phyloP scores from a whole-genome alignment of 1,284 basidiomycete species.

The Pseudozyma pruni region DNA sequence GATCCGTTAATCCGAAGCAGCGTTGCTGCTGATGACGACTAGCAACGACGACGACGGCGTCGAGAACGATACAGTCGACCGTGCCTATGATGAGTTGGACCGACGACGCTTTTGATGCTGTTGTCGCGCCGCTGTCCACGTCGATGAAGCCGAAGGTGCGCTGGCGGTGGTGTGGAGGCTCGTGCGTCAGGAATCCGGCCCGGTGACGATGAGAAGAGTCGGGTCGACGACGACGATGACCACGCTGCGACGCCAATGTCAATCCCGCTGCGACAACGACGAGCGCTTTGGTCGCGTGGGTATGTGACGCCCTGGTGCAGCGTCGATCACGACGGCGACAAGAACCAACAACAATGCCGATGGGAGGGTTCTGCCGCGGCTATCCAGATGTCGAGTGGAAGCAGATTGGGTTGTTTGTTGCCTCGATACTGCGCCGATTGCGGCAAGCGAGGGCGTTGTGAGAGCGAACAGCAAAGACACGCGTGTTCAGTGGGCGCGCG shows the following conservation, averaged over 20 bases:
- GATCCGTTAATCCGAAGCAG: background rate
- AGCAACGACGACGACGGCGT: too few relatives aligned
- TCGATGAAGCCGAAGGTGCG: background rate
- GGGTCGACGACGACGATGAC: constrained; percentile 9
- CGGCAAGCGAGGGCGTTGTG: constrained; percentile 1
- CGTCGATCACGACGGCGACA: constrained; percentile 1
- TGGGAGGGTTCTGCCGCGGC: constrained; percentile 5
- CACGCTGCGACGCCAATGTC: background rate
- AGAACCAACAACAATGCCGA: background rate
- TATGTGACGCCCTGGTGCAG: too few relatives aligned
- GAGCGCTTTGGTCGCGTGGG: background rate
- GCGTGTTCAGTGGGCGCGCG: constrained; percentile 6
- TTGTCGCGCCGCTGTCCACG: too few relatives aligned
- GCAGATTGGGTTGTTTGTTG: too few relatives aligned
- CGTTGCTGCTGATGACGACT: too few relatives aligned
- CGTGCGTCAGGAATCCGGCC: constrained; percentile 20
- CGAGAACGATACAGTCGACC: too few relatives aligned
- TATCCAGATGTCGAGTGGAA: background rate
- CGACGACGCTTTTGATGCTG: too few relatives aligned
- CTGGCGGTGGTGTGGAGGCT: constrained; percentile 10
- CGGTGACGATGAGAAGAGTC: constrained; percentile 1
- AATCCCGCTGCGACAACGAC: constrained; percentile 8
- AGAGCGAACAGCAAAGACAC: constrained; percentile 6
- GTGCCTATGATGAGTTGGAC: too few relatives aligned
- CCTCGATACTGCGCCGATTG: background rate